Evolutionary conservation across 78 protist species (phyloP), one percentile per base, ranked within the genome.

Genomic region (Dictyostelium capitatum): DNA sequence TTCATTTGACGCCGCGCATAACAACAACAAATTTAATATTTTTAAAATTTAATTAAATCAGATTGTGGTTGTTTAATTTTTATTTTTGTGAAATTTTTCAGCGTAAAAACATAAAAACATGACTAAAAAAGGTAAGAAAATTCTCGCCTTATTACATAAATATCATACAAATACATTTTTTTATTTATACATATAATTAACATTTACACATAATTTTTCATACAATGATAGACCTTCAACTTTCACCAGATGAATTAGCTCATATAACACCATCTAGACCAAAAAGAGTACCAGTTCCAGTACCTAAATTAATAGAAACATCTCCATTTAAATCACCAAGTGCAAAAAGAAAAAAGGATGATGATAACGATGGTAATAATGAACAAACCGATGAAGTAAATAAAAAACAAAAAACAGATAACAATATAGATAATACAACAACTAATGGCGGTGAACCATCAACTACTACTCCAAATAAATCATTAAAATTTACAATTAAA

Each of bases 341-440:
- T 72, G 69, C 30, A 59, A 72, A 72, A 72, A 72, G 79, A 72
- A 72, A 72, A n/a, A 72, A 72, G 46, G 50, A n/a, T 41, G 53
- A 17, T 3, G 46, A 17, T 0, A 54, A 82, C 15, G 69, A 72
- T 12, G 2, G 32, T 0, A 32, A 30, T 4, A 23, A 72, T 72
- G 57, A 72, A 32, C 12, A 20, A 17, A 72, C 43, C 1, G 79
- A 72, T 41, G 53, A 43, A 28, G 43, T 4, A 20, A 72, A 43
- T 43, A 72, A 46, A 72, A 72, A 72, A 10, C 79, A 65, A 65
- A 65, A 30, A 30, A 20, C 28, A 4, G 8, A 65, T 72, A 20
- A 19, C 4, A 46, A 51, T 23, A 83, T 62, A 43, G 77, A 25
- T 41, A 9, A 20, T 11, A 46, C 75, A 47, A 6, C 50, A 32